Evolutionary conservation across 129 eudicot species (phyloP), one percentile per base, ranked within the genome.

Genomic region (Chrysanthemum lavandulifolium): DNA sequence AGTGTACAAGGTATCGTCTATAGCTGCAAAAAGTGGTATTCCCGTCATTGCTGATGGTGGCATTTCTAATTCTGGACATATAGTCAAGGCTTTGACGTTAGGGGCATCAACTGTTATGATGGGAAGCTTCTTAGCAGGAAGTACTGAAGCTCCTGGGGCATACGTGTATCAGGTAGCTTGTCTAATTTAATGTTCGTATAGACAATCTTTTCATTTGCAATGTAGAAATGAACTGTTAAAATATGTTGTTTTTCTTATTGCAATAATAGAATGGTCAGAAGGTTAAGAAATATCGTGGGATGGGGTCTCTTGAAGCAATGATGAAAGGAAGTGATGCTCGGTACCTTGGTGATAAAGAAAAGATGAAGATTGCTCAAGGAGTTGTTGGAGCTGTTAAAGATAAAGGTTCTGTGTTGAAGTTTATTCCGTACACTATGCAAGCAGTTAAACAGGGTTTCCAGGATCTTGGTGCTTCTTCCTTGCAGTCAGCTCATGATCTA

Each of bases 21-120:
- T 90, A 80, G 98, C 98, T 48, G 77, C 88, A 33, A 69, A 87
- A 77, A 82, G 84, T 78, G 92, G 88, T 70, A 86, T 93, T 49
- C 97, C 98, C n/a, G 76, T 93, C 65, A 93, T 93, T 16, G 97
- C 97, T 59, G 98, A 93, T 74, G 98, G 97, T 56, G 98, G 98
- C 16, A 93, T 93, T 70, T 93, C 96, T 31, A 93, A 93, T 78
- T 90, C 98, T 64, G 97, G 98, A 27, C 98, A 93, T 70, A 87
- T 93, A 68, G 98, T 93, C 58, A 93, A 87, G 81, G 97, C 96
- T 40, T 78, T 93, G 84, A 81, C 81, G n/a, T 77, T 93, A 6
- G 98, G 98, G 49, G 97, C 97, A 9, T 93, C 98, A 55, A 93
- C 97, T 76, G 97, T 89, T 19, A 89, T 93, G 98, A 93, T 93